Percentiles rank a stretch among this genome's conserved stretches.
phyloP scores from a whole-genome alignment of 1,284 basidiomycete species.

The Inonotus obliquus region DNA sequence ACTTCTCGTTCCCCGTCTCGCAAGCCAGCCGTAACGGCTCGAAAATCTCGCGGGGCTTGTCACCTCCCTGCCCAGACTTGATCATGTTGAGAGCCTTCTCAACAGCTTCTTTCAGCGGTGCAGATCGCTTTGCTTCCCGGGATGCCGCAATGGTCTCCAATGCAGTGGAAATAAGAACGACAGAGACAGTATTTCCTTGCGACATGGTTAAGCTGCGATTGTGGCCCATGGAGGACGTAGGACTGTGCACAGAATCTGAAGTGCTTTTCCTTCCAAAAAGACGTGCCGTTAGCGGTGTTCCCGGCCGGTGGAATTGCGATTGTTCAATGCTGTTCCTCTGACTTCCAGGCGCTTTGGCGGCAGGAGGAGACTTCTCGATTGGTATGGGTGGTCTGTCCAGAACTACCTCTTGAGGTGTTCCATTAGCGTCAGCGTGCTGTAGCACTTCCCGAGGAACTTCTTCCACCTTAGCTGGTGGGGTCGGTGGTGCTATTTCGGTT shows the following conservation, averaged over 20 bases:
- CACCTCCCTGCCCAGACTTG: slow-evolving; percentile 62
- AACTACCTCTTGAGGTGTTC: slow-evolving; percentile 13
- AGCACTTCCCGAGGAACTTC: background rate
- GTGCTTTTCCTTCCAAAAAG: slow-evolving; percentile 18
- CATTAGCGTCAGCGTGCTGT: slow-evolving; percentile 1
- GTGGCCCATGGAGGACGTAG: slow-evolving; percentile 27
- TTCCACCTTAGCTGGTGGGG: slow-evolving; percentile 10
- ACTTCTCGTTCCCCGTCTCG: slow-evolving; percentile 86
- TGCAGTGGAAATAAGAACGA: slow-evolving; percentile 80
- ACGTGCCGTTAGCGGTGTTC: slow-evolving; percentile 11
- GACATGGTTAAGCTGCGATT: slow-evolving; percentile 68
- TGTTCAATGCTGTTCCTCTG: slow-evolving; percentile 1
- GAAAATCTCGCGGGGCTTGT: slow-evolving; percentile 81
- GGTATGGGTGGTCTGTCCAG: slow-evolving; percentile 16
- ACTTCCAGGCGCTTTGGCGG: background rate
- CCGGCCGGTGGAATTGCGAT: slow-evolving; percentile 3
- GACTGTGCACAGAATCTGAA: slow-evolving; percentile 18
- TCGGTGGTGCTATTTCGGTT: slow-evolving; percentile 5
- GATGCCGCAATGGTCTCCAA: slow-evolving; percentile 85
- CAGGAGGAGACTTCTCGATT: slow-evolving; percentile 14
- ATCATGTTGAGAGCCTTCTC: slow-evolving; percentile 83
- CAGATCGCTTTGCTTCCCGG: slow-evolving; percentile 84
- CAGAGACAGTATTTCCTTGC: slow-evolving; percentile 66
- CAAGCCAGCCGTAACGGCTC: slow-evolving; percentile 91
- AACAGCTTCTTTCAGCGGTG: slow-evolving; percentile 77